Evolutionary conservation across 306 rosid species (phyloP), one percentile per base, ranked within the genome.

Genomic region (Rubus parviflorus): DNA sequence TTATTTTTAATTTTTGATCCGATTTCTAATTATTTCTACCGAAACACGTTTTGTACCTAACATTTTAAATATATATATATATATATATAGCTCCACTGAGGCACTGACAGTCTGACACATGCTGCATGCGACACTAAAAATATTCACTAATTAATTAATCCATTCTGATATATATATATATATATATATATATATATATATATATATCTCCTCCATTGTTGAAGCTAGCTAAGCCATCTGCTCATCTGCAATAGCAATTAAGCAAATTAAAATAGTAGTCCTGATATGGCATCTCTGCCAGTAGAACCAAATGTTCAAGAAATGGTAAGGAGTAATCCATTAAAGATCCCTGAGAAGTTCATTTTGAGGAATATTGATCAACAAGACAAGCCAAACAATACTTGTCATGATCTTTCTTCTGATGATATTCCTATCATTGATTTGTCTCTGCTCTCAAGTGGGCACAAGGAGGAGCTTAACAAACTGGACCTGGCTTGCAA

Each of bases 401-500:
- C 45, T 66, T 17, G 75, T 63, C 74, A 4, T 61, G 66, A 73
- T 73, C 84, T 81, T 81, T 86, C 86, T 23, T 76, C 71, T 60
- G 47, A 79, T 66, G 23, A 73, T 65, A 72, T 84, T 7, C 84
- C 84, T 16, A n/a, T 73, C 72, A 46, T 84, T 75, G 81, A 87
- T 74, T 81, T 76, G 14, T n/a, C 85, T 57, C 70, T 79, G 60
- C 77, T 84, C 43, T 80, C 85, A 67, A 1, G 25, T 25, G 83
- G 86, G 22, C 61, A 79, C 68, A 35, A 8, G 3, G 81, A 74
- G 64, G 86, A 82, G 76, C 74, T 82, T 7, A 49, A 15, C 10
- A 87, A 84, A 61, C 79, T 84, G 43, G 90, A 84, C 30, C 22
- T 56, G 23, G 84, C 84, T 49, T 81, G 87, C 80, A 76, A 76